Evolutionary conservation across 176 grass and related monocot genomes (phyloP), one percentile per base, ranked within the genome.

Genomic region (Aegilops umbellulata): DNA sequence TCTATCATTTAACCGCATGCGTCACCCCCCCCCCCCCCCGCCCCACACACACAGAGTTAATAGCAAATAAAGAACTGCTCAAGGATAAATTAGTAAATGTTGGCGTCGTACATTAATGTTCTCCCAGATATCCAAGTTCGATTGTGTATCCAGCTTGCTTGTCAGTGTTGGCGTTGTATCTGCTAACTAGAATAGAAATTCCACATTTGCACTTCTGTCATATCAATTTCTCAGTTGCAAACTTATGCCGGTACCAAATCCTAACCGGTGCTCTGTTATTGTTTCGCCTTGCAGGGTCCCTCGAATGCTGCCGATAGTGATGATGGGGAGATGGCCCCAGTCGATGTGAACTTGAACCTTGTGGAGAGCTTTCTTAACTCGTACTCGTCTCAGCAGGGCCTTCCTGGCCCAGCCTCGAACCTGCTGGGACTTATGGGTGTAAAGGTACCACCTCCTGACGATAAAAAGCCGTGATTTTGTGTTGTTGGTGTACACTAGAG

Each of bases 281-380:
- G 65, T 80, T 82, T 63, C 61, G 77, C 73, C 57, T 82, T 81
- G 17, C 91, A 98, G 93, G 93, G 87, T 42, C 79, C 93, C 83
- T 92, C 96, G 66, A 82, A 85, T 90, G 84, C 62, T 58, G 76
- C 49, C 4, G 83, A 92, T 67, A 88, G 77, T 35, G 82, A 91
- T 35, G 82, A 91, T 63, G 82, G 79, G 35, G 94, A 96, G 83
- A 83, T 96, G 77, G 87, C 90, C 30, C 92, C 97, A 60, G 90
- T 99, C n/a, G 97, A 99, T 73, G 90, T 96, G 14, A 92, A 99
- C 89, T 62, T 96, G 2, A 99, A 99, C 88, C 94, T 99, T 60
- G 94, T 99, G 6, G 87, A 94, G 77, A 99, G 87, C 76, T 87
- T 96, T 38, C 92, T 99, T 13, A 91, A 94, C 39, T 99, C 94